Conservation (phyloP, 176 grass and related monocot species). For the Hordeum vulgare region DNA sequence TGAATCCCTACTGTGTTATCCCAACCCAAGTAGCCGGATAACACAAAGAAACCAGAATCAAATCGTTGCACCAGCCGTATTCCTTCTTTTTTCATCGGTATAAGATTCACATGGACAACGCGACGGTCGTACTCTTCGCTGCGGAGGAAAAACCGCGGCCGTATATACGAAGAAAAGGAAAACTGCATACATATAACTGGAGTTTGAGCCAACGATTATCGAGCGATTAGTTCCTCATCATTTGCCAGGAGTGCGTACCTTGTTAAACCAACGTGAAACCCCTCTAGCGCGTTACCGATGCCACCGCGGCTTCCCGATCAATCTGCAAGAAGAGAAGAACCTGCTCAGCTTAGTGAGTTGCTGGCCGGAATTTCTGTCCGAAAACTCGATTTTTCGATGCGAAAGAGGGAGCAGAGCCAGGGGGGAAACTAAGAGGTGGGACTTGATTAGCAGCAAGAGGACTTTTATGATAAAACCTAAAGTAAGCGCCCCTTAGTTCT, state of each 20-base stretch:
- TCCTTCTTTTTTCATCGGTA: not conserved
- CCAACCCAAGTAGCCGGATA: slow-evolving; percentile 13
- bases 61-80: slow-evolving; percentile 5
- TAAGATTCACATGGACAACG: not conserved
- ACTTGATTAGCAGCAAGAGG: no score
- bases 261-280: not conserved
- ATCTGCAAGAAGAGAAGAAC: slow-evolving; percentile 38
- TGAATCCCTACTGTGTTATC: slow-evolving; percentile 14
- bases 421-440: slow-evolving; percentile 27
- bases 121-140: not conserved
- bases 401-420: slow-evolving; percentile 21
- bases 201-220: not conserved
- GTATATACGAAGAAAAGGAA: no score
- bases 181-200: not conserved
- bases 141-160: not conserved
- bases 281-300: not conserved
- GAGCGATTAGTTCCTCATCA: not conserved
- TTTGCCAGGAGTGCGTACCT: slow-evolving; percentile 31
- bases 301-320: not conserved
- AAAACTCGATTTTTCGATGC: not conserved
- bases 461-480: not conserved
- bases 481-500: not conserved
- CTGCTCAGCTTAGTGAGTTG: slow-evolving; percentile 11
- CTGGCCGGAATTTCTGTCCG: not conserved
- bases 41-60: slow-evolving; percentile 23